These are phyloP conservation scores for Sporodiniella umbellata DNA, from an alignment of 371 early-diverging fungal genomes.

Conservation along the genomic window DNA sequence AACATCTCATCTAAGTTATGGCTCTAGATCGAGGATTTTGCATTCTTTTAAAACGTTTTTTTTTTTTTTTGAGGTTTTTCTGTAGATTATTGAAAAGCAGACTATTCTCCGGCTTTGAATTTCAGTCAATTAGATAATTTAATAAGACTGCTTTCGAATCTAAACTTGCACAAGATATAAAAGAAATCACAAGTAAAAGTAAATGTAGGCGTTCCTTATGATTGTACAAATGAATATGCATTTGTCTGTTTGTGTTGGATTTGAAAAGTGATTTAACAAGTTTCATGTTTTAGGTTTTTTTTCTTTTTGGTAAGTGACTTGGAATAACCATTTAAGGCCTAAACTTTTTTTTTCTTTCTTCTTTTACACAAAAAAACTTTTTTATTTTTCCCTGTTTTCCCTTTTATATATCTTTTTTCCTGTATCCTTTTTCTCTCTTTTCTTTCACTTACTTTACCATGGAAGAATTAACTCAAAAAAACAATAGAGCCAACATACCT, in stretches of 20 bases:
- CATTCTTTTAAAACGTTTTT: conserved; percentile 53
- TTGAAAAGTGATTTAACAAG: no score
- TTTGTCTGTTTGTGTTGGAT: no score
- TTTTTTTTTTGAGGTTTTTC: conserved; percentile 47
- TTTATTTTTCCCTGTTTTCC: not conserved
- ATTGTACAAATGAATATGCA: no score
- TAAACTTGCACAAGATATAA: no score
- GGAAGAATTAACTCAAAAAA: conserved; percentile 8
- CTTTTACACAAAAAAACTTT: not conserved
- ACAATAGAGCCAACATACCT: conserved; percentile 18
- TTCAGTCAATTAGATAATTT: not conserved
- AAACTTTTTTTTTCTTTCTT: not conserved
- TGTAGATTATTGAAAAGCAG: conserved; percentile 8
- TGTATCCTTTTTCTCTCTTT: conserved; percentile 2
- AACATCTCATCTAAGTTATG: no score
- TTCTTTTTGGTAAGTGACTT: not conserved
- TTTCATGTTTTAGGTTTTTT: not conserved
- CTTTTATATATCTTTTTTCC: no score
- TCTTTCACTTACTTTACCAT: not conserved
- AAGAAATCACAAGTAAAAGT: not conserved
- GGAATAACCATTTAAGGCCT: not conserved
- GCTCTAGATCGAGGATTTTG: no score
- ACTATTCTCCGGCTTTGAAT: not conserved
- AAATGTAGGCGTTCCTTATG: not conserved
- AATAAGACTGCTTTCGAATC: not conserved